phyloP scores from a whole-genome alignment of 805 yeast species.

The Saturnispora besseyi region DNA sequence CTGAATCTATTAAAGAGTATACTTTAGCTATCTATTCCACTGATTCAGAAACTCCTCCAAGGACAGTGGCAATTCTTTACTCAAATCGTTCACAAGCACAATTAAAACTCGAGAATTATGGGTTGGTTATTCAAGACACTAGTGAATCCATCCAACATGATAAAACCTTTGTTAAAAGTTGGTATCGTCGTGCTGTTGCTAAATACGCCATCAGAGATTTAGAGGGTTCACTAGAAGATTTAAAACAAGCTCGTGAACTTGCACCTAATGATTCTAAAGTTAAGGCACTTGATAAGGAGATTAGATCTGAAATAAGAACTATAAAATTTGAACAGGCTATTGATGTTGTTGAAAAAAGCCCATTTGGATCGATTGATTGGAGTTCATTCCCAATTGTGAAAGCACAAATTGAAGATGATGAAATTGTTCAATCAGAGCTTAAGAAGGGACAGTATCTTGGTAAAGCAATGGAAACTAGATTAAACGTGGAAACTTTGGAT shows the following conservation, averaged over 20 bases:
- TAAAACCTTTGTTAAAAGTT: slow-evolving; percentile 62
- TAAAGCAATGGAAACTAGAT: slow-evolving; percentile 40
- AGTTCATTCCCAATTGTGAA: slow-evolving; percentile 42
- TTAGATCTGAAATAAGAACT: slow-evolving; percentile 57
- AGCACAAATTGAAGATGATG: slow-evolving; percentile 34
- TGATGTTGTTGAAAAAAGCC: slow-evolving; percentile 52
- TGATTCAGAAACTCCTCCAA: neutral
- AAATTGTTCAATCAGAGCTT: slow-evolving; percentile 22
- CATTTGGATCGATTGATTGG: slow-evolving; percentile 40
- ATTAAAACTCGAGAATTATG: slow-evolving; percentile 78
- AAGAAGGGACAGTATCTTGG: slow-evolving; percentile 33
- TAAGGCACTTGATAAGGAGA: slow-evolving; percentile 47
- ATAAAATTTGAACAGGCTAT: slow-evolving; percentile 84
- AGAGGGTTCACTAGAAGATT: slow-evolving; percentile 62
- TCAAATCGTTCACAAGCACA: slow-evolving; percentile 90
- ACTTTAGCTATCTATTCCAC: slow-evolving; percentile 55
- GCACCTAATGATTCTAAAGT: slow-evolving; percentile 69
- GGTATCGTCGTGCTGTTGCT: slow-evolving; percentile 82
- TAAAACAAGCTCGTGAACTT: slow-evolving; percentile 48
- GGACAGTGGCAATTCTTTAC: slow-evolving; percentile 45
- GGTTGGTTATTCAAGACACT: slow-evolving; percentile 75
- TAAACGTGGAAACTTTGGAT: slow-evolving; percentile 34
- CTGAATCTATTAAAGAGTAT: slow-evolving; percentile 60
- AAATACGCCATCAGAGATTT: slow-evolving; percentile 67
- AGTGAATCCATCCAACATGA: slow-evolving; percentile 61